These are phyloP conservation scores for Solanum corneliomulleri DNA, from an alignment of 257 asterid genomes.

Conservation along the genomic window DNA sequence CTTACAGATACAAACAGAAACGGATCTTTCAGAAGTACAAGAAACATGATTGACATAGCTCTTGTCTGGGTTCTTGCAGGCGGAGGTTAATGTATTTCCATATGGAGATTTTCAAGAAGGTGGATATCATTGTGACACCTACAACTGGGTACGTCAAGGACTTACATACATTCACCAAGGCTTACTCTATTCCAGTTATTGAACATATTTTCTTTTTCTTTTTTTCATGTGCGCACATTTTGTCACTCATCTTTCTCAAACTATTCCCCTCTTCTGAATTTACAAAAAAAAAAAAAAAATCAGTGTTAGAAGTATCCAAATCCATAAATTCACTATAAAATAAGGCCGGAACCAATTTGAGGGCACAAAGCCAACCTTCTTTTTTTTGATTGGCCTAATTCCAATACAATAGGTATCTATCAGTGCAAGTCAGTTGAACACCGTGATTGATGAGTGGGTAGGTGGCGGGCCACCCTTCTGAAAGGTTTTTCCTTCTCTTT, in stretches of 20 bases:
- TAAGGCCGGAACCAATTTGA: too few relatives aligned
- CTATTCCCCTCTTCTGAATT: not conserved
- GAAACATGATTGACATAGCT: not conserved
- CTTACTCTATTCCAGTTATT: not conserved
- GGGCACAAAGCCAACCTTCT: too few relatives aligned
- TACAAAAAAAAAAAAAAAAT: too few relatives aligned
- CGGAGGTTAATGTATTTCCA: slow-evolving; percentile 60
- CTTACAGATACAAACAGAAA: not conserved
- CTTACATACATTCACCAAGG: not conserved
- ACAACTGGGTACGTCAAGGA: slow-evolving; percentile 66
- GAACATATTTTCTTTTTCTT: not conserved
- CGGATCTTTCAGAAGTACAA: not conserved
- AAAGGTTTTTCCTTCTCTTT: not conserved
- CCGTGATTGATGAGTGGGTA: too few relatives aligned
- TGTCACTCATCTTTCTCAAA: not conserved
- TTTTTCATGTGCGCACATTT: not conserved
- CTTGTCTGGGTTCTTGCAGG: slow-evolving; percentile 35
- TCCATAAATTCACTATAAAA: too few relatives aligned
- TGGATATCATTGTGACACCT: slow-evolving; percentile 85
- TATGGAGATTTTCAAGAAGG: slow-evolving; percentile 36
- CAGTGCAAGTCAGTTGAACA: too few relatives aligned
- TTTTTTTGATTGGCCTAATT: too few relatives aligned
- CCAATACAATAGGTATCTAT: too few relatives aligned
- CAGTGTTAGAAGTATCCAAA: too few relatives aligned
- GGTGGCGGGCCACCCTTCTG: too few relatives aligned